phyloP scores from a whole-genome alignment of 495 filamentous ascomycete species.

The Xylaria scruposa region DNA sequence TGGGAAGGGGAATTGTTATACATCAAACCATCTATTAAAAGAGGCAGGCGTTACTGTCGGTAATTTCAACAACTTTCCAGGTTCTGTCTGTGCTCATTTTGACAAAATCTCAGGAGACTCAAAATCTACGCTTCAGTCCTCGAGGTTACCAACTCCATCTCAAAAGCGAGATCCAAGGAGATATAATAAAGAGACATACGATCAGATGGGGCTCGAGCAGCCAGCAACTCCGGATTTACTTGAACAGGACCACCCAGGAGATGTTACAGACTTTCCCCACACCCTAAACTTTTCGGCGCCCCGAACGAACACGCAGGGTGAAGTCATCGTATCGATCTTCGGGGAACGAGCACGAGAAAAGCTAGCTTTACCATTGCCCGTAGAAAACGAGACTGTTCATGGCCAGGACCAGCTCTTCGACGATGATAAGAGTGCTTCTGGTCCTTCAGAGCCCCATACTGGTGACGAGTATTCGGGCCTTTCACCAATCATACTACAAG shows the following conservation, averaged over 20 bases:
- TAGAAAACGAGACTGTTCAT: conserved; percentile 27
- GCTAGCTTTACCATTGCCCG: conserved; percentile 11
- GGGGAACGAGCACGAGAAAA: too few relatives aligned
- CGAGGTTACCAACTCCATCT: conserved; percentile 23
- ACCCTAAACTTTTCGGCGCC: not conserved
- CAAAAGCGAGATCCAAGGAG: conserved; percentile 2
- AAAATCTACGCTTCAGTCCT: conserved; percentile 2
- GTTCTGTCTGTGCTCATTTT: not conserved
- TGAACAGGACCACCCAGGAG: not conserved
- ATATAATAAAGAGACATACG: not conserved
- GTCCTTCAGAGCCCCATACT: not conserved
- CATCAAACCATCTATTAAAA: not conserved
- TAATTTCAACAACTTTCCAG: conserved; percentile 23
- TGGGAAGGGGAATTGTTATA: not conserved
- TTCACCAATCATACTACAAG: not conserved
- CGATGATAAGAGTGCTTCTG: conserved; percentile 5
- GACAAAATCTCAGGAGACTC: not conserved
- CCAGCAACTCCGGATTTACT: conserved; percentile 17
- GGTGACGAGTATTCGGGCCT: not conserved
- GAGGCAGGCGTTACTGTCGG: conserved; percentile 8
- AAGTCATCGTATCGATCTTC: not conserved
- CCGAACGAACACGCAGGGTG: not conserved
- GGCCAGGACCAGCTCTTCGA: conserved; percentile 28
- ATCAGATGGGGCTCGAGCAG: conserved; percentile 9
- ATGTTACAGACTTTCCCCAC: not conserved